phyloP scores from a whole-genome alignment of 1,284 basidiomycete genomes.

The Leccinum subfulvum region DNA sequence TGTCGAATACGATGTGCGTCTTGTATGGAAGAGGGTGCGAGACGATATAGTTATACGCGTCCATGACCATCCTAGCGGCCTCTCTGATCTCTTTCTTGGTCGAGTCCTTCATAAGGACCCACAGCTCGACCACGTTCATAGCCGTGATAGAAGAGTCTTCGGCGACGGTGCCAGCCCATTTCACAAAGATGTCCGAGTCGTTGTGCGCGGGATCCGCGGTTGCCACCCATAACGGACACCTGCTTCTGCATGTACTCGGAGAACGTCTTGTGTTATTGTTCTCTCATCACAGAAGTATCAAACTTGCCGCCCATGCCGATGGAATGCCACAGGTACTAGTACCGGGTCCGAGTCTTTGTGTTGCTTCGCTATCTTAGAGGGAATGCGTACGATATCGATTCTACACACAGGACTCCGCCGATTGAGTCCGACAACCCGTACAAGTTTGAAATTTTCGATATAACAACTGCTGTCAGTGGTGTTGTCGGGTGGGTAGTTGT shows the following conservation, averaged over 20 bases:
- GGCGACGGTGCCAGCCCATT: background rate
- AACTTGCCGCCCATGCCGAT: background rate
- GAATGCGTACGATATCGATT: too few species aligned
- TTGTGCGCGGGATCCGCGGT: background rate
- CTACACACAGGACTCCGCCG: too few species aligned
- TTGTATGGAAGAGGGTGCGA: background rate
- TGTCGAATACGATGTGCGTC: background rate
- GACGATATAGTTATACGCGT: background rate
- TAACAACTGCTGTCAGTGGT: constrained; percentile 12
- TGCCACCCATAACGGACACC: background rate
- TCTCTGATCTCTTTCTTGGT: background rate
- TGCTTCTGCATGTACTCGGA: background rate
- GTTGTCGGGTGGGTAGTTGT: constrained; percentile 63
- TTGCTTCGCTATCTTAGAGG: too few species aligned
- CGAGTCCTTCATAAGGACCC: background rate
- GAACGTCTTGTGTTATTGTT: background rate
- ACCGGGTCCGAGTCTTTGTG: too few species aligned
- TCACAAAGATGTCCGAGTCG: background rate
- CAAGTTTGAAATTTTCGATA: too few species aligned
- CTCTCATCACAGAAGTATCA: background rate
- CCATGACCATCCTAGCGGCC: background rate
- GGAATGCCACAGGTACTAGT: background rate
- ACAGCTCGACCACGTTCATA: background rate
- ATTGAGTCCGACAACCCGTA: too few species aligned
- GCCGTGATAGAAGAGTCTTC: background rate